Evolutionary conservation across 2,329 filamentous ascomycete species (phyloP), one percentile per base, ranked within the genome.

Genomic region (Colletotrichum falcatum): DNA sequence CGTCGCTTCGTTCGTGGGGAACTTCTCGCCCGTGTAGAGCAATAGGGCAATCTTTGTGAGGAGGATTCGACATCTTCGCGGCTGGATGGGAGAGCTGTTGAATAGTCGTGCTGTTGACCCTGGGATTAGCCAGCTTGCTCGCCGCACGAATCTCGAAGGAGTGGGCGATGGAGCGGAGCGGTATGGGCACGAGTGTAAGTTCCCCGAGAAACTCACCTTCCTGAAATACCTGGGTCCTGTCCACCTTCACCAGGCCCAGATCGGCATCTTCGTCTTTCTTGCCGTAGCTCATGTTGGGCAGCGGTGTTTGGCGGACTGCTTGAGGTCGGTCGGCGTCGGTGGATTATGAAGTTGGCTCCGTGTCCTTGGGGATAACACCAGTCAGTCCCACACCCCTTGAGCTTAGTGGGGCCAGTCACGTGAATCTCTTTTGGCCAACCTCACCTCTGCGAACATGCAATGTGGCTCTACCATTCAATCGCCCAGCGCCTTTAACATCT

Each of bases 221-320:
- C 87, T 98, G 96, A 83, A 98, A 98, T 75, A 99, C 96, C 77
- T 95, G 94, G 67, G 95, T 98, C 79, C 97, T 92, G 86, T 99
- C 96, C 78, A 98, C 94, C 89, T 95, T 97, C 87, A 98, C 92
- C 86, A 98, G 89, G 80, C 93, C 92, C 81, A 92, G 90, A 81
- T 98, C 95, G 80, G 92, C 94, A 87, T 99, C 96, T 88, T 98
- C 96, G 83, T 99, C 95, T 88, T 97, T 98, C 87, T 99, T 99
- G 87, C 95, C 92, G 89, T 96, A 97, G 85, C 92, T 96, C 95
- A 97, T 97, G 79, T 76, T 90, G 85, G 84, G 84, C 83, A 78
- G 77, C 76, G 76, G 76, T 67, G 53, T 66, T 74, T 75, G 73
- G 73, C 74, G 75, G 74, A 75, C 74, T 76, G 75, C 76, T 78